These are phyloP conservation scores for Backusella psychrophila DNA, from an alignment of 192 early-diverging fungal species.

Conservation along the genomic window DNA sequence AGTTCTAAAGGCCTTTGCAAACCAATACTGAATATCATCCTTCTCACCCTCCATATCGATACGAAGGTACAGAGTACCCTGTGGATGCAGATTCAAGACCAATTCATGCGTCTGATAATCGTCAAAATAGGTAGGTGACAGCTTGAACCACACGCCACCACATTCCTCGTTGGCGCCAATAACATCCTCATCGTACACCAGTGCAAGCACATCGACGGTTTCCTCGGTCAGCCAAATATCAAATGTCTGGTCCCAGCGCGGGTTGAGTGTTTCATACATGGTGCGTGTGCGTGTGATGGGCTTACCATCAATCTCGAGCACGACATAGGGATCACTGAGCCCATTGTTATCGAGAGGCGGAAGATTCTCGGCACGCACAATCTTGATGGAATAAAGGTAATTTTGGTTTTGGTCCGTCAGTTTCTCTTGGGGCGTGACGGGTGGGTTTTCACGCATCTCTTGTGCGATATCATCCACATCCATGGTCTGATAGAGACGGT, in stretches of 20 bases:
- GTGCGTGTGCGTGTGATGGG: slow-evolving; percentile 53
- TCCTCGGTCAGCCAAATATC: slow-evolving; percentile 58
- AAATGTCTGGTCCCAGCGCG: slow-evolving; percentile 81
- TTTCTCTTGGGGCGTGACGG: slow-evolving; percentile 15
- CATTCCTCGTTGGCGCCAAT: slow-evolving; percentile 56
- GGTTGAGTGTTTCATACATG: slow-evolving; percentile 67
- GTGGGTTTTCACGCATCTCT: slow-evolving; percentile 34
- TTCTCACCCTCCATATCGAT: slow-evolving; percentile 78
- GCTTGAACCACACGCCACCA: slow-evolving; percentile 57
- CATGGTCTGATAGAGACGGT: slow-evolving; percentile 54
- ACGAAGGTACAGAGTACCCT: slow-evolving; percentile 64
- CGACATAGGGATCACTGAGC: slow-evolving; percentile 62
- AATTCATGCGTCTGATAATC: slow-evolving; percentile 69
- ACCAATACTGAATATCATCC: slow-evolving; percentile 83
- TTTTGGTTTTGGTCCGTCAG: slow-evolving; percentile 20
- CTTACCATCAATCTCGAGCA: slow-evolving; percentile 50
- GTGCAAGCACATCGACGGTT: slow-evolving; percentile 37
- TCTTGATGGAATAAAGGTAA: slow-evolving; percentile 66
- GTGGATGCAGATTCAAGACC: slow-evolving; percentile 64
- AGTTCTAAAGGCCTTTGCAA: slow-evolving; percentile 71
- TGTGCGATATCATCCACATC: slow-evolving; percentile 53
- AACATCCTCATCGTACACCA: slow-evolving; percentile 56
- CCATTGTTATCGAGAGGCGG: slow-evolving; percentile 60
- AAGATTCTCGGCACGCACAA: slow-evolving; percentile 66
- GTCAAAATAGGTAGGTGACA: slow-evolving; percentile 52